Percentiles rank a stretch among this genome's conserved stretches.
These are phyloP conservation scores for Eucalyptus leucophloia DNA, from an alignment of 345 rosid genomes.

Conservation along the genomic window DNA sequence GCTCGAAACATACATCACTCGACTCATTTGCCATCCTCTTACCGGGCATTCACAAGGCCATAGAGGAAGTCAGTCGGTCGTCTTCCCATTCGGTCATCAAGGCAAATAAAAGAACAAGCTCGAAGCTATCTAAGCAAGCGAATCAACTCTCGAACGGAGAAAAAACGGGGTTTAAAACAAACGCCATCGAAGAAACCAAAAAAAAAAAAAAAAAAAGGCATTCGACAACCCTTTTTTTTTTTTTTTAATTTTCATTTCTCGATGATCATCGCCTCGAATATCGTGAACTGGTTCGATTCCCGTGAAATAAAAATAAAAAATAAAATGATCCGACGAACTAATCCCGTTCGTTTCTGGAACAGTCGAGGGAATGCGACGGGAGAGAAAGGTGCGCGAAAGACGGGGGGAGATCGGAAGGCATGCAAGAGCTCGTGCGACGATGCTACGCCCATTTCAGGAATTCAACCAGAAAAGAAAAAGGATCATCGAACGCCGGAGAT, in stretches of 20 bases:
- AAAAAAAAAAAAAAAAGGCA: too few species aligned
- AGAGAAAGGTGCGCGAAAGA: neutral
- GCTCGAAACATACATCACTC: neutral
- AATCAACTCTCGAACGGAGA: neutral
- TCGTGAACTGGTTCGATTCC: neutral
- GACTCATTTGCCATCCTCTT: neutral
- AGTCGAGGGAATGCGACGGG: neutral
- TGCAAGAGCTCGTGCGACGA: neutral
- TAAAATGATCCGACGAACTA: neutral
- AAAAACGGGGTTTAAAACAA: neutral
- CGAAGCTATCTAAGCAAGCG: neutral
- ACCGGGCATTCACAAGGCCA: neutral
- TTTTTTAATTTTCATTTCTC: neutral
- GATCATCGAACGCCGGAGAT: neutral
- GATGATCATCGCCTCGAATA: neutral
- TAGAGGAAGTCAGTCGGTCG: neutral
- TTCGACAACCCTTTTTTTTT: neutral
- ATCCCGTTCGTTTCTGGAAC: neutral
- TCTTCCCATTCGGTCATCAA: neutral
- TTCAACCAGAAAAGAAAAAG: neutral
- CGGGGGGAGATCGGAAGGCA: neutral
- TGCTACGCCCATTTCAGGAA: neutral
- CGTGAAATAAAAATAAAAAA: neutral
- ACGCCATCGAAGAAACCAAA: neutral
- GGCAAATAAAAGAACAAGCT: neutral